Percentiles rank a stretch among this genome's conserved stretches.
phyloP scores from a whole-genome alignment of 164 flowering plant genomes.

The Vitis rupestris region DNA sequence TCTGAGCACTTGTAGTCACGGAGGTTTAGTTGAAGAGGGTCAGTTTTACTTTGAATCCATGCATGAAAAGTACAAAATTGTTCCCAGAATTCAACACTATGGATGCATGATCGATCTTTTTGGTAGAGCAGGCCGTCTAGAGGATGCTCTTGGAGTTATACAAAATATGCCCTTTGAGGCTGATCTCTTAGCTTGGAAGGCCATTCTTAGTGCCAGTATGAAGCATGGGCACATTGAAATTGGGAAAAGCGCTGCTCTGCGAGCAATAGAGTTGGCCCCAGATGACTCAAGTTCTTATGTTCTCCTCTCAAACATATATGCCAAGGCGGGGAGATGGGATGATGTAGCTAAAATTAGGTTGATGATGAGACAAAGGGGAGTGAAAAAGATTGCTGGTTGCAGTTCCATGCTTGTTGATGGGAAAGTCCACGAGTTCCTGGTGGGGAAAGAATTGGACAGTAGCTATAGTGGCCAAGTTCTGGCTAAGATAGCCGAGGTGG shows the following conservation, averaged over 20 bases:
- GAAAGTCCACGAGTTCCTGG: slow-evolving; percentile 19
- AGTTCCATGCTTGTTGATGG: slow-evolving; percentile 16
- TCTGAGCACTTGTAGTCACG: slow-evolving; percentile 41
- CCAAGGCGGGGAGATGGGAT: slow-evolving; percentile 23
- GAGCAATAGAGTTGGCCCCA: slow-evolving; percentile 24
- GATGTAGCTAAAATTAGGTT: slow-evolving; percentile 22
- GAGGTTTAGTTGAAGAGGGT: slow-evolving; percentile 31
- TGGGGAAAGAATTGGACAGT: slow-evolving; percentile 13
- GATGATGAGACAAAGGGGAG: slow-evolving; percentile 22
- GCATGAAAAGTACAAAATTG: slow-evolving; percentile 13
- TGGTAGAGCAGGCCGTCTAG: slow-evolving; percentile 28
- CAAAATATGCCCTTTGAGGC: slow-evolving; percentile 25
- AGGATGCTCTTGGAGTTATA: slow-evolving; percentile 22
- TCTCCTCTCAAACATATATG: slow-evolving; percentile 30
- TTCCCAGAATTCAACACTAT: slow-evolving; percentile 29
- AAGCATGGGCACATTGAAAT: slow-evolving; percentile 17
- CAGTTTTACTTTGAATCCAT: slow-evolving; percentile 18
- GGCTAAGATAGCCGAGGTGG: slow-evolving; percentile 16
- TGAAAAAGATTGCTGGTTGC: slow-evolving; percentile 30
- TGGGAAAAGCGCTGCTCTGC: slow-evolving; percentile 16
- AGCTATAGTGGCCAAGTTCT: slow-evolving; percentile 11
- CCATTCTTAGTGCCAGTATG: slow-evolving; percentile 25
- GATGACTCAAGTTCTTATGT: slow-evolving; percentile 22
- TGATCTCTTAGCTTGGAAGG: slow-evolving; percentile 27
- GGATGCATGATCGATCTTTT: slow-evolving; percentile 34